phyloP scores from a whole-genome alignment of 2,329 filamentous ascomycete genomes.

The Fusarium nodosum region DNA sequence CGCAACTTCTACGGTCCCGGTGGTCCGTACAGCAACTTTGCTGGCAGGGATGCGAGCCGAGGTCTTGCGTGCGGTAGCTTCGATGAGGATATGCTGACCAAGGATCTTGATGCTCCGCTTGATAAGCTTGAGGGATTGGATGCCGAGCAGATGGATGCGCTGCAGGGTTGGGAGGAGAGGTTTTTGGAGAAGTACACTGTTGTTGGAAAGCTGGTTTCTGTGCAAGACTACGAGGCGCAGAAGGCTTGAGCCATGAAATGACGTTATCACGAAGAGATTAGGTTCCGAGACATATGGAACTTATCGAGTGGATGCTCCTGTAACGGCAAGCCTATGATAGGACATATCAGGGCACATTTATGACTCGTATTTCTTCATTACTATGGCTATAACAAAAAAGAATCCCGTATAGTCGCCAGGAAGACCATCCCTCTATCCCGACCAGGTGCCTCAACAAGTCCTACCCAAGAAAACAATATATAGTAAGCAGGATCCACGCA shows the following conservation, averaged over 20 bases:
- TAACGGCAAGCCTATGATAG: neutral
- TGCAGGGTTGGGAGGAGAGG: constrained; percentile 92
- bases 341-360: constrained; percentile 15
- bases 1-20: constrained; percentile 97
- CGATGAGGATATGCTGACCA: constrained; percentile 93
- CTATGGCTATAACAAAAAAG: constrained; percentile 40
- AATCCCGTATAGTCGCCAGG: constrained; percentile 15
- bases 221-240: constrained; percentile 54
- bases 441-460: constrained; percentile 27
- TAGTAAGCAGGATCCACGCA: constrained; percentile 40
- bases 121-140: constrained; percentile 81
- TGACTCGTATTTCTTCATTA: constrained; percentile 43
- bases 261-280: neutral
- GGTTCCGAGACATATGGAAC: neutral
- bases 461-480: constrained; percentile 41
- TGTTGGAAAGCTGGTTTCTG: constrained; percentile 84
- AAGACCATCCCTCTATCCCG: constrained; percentile 32
- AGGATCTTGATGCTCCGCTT: constrained; percentile 86
- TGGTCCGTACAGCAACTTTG: constrained; percentile 96
- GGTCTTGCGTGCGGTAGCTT: constrained; percentile 93
- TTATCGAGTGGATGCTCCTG: neutral
- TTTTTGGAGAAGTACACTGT: constrained; percentile 95
- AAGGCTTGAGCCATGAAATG: constrained; percentile 28
- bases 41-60: constrained; percentile 88
- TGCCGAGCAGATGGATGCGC: constrained; percentile 81